Evolutionary conservation across 139 green algal species (phyloP), one percentile per base, ranked within the genome.

Genomic region (Mesotaenium endlicherianum): DNA sequence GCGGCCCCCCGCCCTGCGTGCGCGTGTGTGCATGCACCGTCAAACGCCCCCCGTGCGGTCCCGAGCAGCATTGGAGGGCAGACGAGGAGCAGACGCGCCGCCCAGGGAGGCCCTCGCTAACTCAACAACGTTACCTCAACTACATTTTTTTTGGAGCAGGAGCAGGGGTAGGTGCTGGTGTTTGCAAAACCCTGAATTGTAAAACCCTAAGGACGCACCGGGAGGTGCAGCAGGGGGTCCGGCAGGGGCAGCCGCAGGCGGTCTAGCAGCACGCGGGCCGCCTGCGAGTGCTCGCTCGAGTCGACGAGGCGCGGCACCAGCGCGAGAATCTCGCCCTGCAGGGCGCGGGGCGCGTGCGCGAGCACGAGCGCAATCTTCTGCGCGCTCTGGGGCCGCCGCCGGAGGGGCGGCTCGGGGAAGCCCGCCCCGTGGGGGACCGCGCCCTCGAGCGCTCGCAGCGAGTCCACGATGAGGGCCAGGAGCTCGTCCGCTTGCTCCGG

Each of bases 231-330:
- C 26, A 47, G 50, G 2, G 74, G 81, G 17, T 87, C 75, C 26
- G 83, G 40, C 5, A 50, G 40, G 0, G 83, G 71, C 30, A 43
- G 34, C 3, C 64, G 20, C 44, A 88, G 40, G 2, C 78, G 77
- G 20, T 83, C 79, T 49, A 88, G 69, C 40, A 87, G 43, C 36
- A 70, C 59, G 8, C 42, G 39, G 26, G 69, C 69, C 31, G 76
- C 82, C 38, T 58, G 49, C 30, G 68, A 40, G 53, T 89, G 85
- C 85, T 90, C 82, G 17, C 4, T 14, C 31, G 30, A 26, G 45
- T 86, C 71, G 5, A 89, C 71, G 70, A 89, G 67, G 31, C 86
- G 83, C 8, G 91, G 91, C 78, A 92, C 83, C 42, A 92, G 71
- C 70, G 85, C 59, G 8, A 91, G 60, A 49, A 93, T 72, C 70